phyloP scores from a whole-genome alignment of 83 land plant species.

The Thuja plicata region DNA sequence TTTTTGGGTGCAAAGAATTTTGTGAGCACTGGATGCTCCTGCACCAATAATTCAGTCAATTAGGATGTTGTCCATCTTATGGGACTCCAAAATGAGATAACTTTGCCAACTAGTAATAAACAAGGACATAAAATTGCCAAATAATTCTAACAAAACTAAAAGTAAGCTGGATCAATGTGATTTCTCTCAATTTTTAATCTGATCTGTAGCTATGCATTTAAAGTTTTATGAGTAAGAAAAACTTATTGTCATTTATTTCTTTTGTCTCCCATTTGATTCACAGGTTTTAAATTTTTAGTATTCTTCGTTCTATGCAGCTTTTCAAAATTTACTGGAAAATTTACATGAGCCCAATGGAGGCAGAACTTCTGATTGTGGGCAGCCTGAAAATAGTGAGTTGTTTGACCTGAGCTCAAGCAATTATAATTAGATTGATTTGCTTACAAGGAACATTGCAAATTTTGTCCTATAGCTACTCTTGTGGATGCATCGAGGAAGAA shows the following conservation, averaged over 20 bases:
- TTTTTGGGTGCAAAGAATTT: too few relatives aligned
- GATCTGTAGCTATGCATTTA: neutral
- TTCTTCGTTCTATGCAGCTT: conserved; percentile 2
- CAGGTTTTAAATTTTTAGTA: neutral
- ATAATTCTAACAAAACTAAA: neutral
- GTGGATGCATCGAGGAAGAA: conserved; percentile 10
- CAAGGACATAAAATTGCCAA: neutral
- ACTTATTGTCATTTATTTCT: neutral
- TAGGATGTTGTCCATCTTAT: neutral
- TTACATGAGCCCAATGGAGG: conserved; percentile 4
- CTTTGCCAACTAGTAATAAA: neutral
- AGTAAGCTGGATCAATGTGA: neutral
- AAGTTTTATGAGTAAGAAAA: neutral
- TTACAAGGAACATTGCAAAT: neutral
- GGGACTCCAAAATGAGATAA: neutral
- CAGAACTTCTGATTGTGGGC: conserved; percentile 1
- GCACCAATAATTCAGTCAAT: neutral
- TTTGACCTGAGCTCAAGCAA: neutral
- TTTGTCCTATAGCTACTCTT: neutral
- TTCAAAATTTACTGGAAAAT: conserved; percentile 6
- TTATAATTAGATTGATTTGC: neutral
- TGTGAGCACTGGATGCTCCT: too few relatives aligned
- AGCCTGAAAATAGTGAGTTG: conserved; percentile 4
- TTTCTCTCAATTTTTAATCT: neutral
- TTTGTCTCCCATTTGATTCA: neutral